Base-by-base conservation (phyloP, 257 asterid species). In the Knoxia roxburghii region DNA sequence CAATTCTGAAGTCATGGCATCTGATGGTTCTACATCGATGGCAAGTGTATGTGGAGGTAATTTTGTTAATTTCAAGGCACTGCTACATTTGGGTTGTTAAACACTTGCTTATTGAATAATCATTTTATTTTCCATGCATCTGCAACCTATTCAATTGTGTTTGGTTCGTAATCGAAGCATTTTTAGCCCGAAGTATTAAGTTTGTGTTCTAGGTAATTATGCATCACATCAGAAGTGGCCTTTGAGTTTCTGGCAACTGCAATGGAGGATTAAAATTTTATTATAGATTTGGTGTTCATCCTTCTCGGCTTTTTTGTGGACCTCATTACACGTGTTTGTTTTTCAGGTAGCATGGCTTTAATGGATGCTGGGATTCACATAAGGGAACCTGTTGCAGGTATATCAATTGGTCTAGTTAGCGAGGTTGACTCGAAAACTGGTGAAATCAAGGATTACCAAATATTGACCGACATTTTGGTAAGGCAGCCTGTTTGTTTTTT, bases 11-110 rank as follows among this genome's bases (percentile, higher is more conserved):
- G 99, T 93, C 57, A 90, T 93, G 99, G 90, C 97, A 70, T 93
- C 99, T 33, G 99, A 93, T 85, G 97, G 99, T 71, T 93, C 99
- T 26, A 93, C 99, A 61, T 93, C 99, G 59, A 93, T 93, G 99
- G 99, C 99, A 67, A 85, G 97, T 72, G 97, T 90, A 73, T 93
- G 99, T 86, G 99, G 96, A 81, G 99, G 99, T 93, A 78, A 18
- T 13, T 67, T 54, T 77, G 49, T 54, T 15, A 11, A 69, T 48
- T 61, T 11, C 51, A 18, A 37, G 12, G 60, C 46, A 50, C 32
- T 35, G 20, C 64, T 52, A 43, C 48, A 21, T 55, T 35, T 21
- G 24, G 18, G 49, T 30, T 45, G 23, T 6, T 23, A 46, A 15
- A 43, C 27, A 30, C 37, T 30, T 53, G 27, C 61, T 50, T 40